Evolutionary conservation across 2,329 filamentous ascomycete species (phyloP).

Genomic region (Ascocoryne sarcoides): DNA sequence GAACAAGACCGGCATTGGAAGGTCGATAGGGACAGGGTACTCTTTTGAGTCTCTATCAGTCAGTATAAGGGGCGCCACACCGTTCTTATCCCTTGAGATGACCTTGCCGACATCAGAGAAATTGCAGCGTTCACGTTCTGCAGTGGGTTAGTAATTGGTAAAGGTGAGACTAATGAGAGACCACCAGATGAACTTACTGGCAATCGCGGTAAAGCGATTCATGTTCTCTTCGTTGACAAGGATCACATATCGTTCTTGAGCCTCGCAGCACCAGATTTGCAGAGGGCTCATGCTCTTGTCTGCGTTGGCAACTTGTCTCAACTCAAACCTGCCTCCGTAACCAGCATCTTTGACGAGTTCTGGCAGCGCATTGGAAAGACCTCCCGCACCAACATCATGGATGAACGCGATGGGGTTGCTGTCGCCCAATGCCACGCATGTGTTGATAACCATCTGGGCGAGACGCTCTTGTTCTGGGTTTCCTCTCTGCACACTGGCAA

Average conservation of each 20-base stretch:
- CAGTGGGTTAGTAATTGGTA: conserved; percentile 4
- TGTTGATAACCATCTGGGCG: conserved; percentile 97
- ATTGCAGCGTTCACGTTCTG: conserved; percentile 76
- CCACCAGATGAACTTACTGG: conserved; percentile 36
- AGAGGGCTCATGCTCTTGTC: conserved; percentile 90
- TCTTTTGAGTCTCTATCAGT: conserved; percentile 71
- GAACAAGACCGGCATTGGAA: conserved; percentile 83
- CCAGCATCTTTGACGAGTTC: conserved; percentile 89
- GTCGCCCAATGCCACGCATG: conserved; percentile 74
- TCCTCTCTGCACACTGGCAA: conserved; percentile 92
- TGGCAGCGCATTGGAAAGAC: conserved; percentile 72
- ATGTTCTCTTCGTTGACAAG: conserved; percentile 74
- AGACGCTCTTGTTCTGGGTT: conserved; percentile 94
- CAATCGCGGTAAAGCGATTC: conserved; percentile 64
- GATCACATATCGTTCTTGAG: conserved; percentile 92
- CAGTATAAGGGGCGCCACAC: conserved; percentile 66
- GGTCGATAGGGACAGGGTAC: conserved; percentile 72
- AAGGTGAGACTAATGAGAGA: background rate
- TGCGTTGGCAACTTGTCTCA: conserved; percentile 86
- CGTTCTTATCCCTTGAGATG: conserved; percentile 48
- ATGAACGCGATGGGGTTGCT: conserved; percentile 93
- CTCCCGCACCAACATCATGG: conserved; percentile 93
- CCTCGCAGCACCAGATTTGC: conserved; percentile 97
- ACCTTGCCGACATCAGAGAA: conserved; percentile 87
- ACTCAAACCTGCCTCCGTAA: conserved; percentile 82